Base-by-base conservation (phyloP, 2,329 filamentous ascomycete species). In the Alternaria solani region DNA sequence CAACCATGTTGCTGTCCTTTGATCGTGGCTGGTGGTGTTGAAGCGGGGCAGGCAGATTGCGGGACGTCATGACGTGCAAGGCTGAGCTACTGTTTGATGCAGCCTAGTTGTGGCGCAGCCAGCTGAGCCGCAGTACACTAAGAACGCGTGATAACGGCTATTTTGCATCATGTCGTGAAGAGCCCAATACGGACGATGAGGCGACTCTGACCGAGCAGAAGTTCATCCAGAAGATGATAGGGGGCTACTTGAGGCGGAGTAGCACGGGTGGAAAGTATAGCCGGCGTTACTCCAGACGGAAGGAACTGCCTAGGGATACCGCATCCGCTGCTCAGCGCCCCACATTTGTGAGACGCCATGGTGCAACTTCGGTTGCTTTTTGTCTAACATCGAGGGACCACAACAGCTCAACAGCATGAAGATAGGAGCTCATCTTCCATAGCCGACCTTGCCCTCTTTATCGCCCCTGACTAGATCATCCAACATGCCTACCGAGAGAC, bases 401-500 rank as follows among this genome's bases (percentile, higher is more conserved):
- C 57, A 65, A 63, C 59, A 63, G 46, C 53, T 43, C 43, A 44
- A 61, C 32, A 58, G 49, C 61, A 58, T 59, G 47, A 59, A 60
- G 59, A 59, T 2, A 49, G 23, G 14, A 26, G 8, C 30, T 26
- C 7, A 20, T 38, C 14, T n/a, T 49, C 3, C 12, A 12, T 18
- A 12, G 9, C 8, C 14, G 12, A 36, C 23, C 14, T 42, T 11
- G 6, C 20, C 12, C 23, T 2, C 5, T 7, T 12, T 20, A 38
- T 20, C 32, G n/a, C 46, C 12, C 46, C 7, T 36, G 26, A 12
- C 20, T n/a, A 16, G 46, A 36, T 25, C 20, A 5, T 46, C 25
- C 53, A 60, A 23, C 23, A 76, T 76, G 75, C 63, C 74, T 9
- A 62, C 69, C n/a, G 39, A 65, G 23, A 67, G 55, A 23, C 70